Percentiles rank a stretch among this genome's conserved stretches.
Evolutionary conservation across 2,329 filamentous ascomycete genomes (phyloP).

Genomic region (Remersonia thermophila): DNA sequence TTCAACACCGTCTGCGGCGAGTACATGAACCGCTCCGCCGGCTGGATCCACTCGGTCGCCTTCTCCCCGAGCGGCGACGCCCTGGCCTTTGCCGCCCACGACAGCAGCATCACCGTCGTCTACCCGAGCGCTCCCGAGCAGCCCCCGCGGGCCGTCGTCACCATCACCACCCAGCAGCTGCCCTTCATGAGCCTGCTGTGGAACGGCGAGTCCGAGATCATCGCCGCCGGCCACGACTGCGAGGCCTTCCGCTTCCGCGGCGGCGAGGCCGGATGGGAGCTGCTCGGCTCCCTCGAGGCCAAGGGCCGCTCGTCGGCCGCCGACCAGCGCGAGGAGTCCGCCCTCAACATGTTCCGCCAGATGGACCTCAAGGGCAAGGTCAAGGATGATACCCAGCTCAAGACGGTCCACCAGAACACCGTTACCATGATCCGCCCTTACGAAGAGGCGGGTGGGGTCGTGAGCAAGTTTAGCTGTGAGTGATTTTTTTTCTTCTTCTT

Average conservation of each 20-base stretch:
- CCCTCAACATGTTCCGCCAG: constrained; percentile 94
- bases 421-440: constrained; percentile 75
- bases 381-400: constrained; percentile 86
- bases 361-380: constrained; percentile 96
- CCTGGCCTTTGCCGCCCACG: constrained; percentile 88
- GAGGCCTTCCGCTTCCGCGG: constrained; percentile 87
- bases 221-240: constrained; percentile 82
- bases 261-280: constrained; percentile 66
- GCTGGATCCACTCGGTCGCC: constrained; percentile 87
- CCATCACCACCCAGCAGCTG: constrained; percentile 75
- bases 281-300: constrained; percentile 67
- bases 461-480: constrained; percentile 81
- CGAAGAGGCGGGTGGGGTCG: constrained; percentile 48
- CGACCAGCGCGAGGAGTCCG: constrained; percentile 70
- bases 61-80: constrained; percentile 89
- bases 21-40: constrained; percentile 88
- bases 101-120: constrained; percentile 92
- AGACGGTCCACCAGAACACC: constrained; percentile 94
- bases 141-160: constrained; percentile 80
- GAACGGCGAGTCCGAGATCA: constrained; percentile 84
- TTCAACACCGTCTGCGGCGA: constrained; percentile 99
- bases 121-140: constrained; percentile 88
- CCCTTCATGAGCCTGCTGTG: constrained; percentile 90
- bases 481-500: constrained; percentile 19
- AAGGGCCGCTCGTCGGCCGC: constrained; percentile 49